These are phyloP conservation scores for Pythium angustatum DNA, from an alignment of 352 stramenopile species.

Conservation along the genomic window DNA sequence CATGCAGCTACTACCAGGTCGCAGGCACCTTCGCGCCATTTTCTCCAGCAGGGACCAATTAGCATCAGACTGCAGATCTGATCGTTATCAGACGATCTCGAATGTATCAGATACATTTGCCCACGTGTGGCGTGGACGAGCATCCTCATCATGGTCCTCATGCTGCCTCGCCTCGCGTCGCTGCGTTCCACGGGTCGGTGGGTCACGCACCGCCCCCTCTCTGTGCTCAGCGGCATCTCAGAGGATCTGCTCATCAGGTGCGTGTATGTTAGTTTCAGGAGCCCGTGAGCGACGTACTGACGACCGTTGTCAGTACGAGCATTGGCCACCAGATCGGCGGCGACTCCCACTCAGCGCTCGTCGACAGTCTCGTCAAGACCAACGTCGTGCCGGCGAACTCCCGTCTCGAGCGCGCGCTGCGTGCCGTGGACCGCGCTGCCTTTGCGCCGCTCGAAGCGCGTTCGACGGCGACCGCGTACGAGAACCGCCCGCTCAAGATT, in stretches of 20 bases:
- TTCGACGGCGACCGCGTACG: constrained; percentile 46
- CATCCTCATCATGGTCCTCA: constrained; percentile 1
- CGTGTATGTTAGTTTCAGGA: neutral
- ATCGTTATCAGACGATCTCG: constrained; percentile 6
- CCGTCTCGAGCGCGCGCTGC: constrained; percentile 61
- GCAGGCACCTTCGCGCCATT: constrained; percentile 14
- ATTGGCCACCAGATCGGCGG: constrained; percentile 84
- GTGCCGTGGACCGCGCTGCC: constrained; percentile 59
- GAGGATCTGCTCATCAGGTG: constrained; percentile 80
- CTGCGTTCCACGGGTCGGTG: constrained; percentile 1
- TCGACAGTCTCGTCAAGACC: constrained; percentile 77
- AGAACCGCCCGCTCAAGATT: constrained; percentile 79
- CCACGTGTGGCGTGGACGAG: neutral
- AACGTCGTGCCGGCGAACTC: constrained; percentile 62
- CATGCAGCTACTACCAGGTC: constrained; percentile 20
- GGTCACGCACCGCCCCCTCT: constrained; percentile 41
- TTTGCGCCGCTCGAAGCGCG: constrained; percentile 49
- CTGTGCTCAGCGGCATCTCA: constrained; percentile 69
- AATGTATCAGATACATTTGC: too few relatives aligned
- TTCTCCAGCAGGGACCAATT: neutral
- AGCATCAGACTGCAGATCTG: constrained; percentile 18
- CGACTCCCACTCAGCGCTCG: constrained; percentile 57
- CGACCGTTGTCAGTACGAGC: constrained; percentile 44
- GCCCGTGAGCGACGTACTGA: neutral
- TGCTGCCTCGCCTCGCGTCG: neutral